These are phyloP conservation scores for Ligustrum vulgare DNA, from an alignment of 257 asterid species.

Conservation along the genomic window DNA sequence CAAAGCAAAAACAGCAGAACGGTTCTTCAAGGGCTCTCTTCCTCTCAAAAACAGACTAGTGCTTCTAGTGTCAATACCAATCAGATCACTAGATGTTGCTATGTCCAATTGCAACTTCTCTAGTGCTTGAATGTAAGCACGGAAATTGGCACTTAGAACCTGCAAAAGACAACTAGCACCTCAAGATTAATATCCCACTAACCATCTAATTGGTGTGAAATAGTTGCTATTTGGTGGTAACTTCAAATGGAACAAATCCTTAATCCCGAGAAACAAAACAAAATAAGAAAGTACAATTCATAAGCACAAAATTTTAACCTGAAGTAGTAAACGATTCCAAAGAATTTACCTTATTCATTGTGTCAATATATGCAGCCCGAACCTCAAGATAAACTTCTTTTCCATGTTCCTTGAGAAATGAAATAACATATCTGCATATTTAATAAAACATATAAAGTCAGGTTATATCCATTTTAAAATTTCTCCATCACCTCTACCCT, in stretches of 20 bases:
- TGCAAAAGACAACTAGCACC: conserved; percentile 36
- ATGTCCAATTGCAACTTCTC: conserved; percentile 98
- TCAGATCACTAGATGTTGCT: conserved; percentile 94
- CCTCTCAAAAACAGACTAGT: conserved; percentile 88
- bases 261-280: background rate
- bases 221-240: background rate
- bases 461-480: conserved; percentile 1
- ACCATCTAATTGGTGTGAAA: background rate
- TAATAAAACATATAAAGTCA: conserved; percentile 10
- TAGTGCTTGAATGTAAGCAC: conserved; percentile 97
- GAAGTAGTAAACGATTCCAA: conserved; percentile 17
- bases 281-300: conserved; percentile 16
- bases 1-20: conserved; percentile 96
- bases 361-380: conserved; percentile 94
- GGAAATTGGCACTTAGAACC: conserved; percentile 91
- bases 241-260: background rate
- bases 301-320: background rate
- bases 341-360: conserved; percentile 87
- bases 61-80: conserved; percentile 96
- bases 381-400: conserved; percentile 86
- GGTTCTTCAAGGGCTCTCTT: conserved; percentile 96
- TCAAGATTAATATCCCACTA: background rate
- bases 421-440: conserved; percentile 69
- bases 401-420: conserved; percentile 92
- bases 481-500: background rate